Evolutionary conservation across 139 green algal species (phyloP).

Genomic region (Haematococcus sp.): DNA sequence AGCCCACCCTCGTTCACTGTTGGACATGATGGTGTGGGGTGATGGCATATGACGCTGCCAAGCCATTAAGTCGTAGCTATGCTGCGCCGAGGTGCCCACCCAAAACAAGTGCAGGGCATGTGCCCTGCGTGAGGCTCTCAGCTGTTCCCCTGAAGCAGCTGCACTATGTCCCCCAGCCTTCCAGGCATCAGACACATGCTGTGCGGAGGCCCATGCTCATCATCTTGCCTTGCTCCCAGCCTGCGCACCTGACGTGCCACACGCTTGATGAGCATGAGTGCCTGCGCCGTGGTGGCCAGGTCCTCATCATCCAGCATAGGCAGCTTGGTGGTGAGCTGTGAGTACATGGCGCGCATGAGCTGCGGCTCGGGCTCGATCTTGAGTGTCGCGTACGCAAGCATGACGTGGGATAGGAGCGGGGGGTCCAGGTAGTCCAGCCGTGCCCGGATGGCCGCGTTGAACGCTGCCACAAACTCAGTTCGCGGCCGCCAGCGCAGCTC

Average conservation of each 20-base stretch:
- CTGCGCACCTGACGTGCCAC: no score
- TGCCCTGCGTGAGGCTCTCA: conserved; percentile 7
- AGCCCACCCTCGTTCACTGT: no score
- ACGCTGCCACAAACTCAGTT: conserved; percentile 15
- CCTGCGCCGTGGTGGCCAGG: conserved; percentile 32
- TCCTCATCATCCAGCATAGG: conserved; percentile 39
- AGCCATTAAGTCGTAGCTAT: no score
- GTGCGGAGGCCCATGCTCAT: no score
- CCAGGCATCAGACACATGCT: no score
- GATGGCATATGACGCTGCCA: no score
- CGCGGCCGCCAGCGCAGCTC: conserved; percentile 23
- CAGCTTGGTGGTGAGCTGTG: conserved; percentile 30
- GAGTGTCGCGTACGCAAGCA: conserved; percentile 29
- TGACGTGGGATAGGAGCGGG: conserved; percentile 21
- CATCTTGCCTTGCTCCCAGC: no score
- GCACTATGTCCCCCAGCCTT: no score
- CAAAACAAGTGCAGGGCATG: no score
- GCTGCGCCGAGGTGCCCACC: no score
- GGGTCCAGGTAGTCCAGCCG: conserved; percentile 8
- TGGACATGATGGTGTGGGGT: no score
- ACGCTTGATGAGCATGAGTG: not conserved
- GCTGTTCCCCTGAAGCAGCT: no score
- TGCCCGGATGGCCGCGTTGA: conserved; percentile 5
- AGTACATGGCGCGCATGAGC: conserved; percentile 25
- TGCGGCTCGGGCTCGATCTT: conserved; percentile 20